Conservation (phyloP, 768 basidiomycete species). For the Boletus vermiculosoides region DNA sequence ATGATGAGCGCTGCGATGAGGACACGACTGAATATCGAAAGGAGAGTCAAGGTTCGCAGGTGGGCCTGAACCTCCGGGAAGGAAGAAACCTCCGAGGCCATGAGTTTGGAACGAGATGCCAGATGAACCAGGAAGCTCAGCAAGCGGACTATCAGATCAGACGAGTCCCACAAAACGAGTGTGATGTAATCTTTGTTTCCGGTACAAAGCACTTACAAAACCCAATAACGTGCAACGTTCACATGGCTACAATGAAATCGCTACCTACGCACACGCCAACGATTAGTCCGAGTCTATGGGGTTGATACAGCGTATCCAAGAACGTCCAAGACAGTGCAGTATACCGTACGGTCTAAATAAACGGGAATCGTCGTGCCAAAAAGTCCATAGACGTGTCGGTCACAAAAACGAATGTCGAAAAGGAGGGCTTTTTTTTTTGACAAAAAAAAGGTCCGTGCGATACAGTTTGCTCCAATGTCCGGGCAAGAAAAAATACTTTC, state of each 20-base stretch:
- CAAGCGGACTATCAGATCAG: not conserved
- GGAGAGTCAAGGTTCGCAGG: conserved; percentile 20
- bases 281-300: not conserved
- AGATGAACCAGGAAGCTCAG: not conserved
- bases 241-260: not conserved
- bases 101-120: not conserved
- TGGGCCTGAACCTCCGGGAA: conserved; percentile 7
- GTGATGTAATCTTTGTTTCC: not conserved
- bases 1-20: conserved; percentile 18
- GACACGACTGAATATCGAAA: conserved; percentile 25
- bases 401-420: conserved; percentile 8
- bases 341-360: not conserved
- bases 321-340: not conserved
- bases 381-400: not conserved
- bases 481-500: too few species aligned
- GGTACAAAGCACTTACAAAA: not conserved
- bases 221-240: not conserved
- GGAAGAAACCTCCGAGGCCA: not conserved
- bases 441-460: not conserved
- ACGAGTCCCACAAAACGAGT: not conserved
- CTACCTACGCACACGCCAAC: not conserved
- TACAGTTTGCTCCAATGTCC: not conserved
- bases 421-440: not conserved
- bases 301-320: not conserved
- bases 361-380: not conserved